Base-by-base conservation (phyloP, 495 filamentous ascomycete species). In the Thozetella sp. region DNA sequence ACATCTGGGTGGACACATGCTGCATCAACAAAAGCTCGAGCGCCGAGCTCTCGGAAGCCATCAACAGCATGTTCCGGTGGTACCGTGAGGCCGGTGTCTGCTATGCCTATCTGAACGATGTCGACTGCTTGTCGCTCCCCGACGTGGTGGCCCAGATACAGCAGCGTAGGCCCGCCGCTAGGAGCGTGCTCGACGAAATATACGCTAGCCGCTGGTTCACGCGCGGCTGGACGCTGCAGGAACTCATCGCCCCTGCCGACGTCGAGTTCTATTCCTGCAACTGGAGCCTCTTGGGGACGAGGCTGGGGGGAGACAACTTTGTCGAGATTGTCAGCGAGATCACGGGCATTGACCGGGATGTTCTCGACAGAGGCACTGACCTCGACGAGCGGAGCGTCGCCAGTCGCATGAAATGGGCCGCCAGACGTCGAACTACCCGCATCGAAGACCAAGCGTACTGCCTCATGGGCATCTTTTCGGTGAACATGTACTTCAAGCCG, bases 401-500 rank as follows among this genome's bases (percentile, higher is more conserved):
- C 30, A 15, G 15, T 6, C 30, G 30, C 30, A 37, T 37, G 30
- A 37, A 37, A 37, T 37, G 30, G 30, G 30, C 30, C 6, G 30
- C 30, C 15, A 6, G 15, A 6, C 30, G 30, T 37, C 30, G 15
- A 37, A 37, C 30, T 37, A 37, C 30, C 6, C 30, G 30, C 15
- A 37, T 37, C 30, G 30, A 37, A 15, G 53, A 54, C 20, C 25
- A 27, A 2, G 53, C 53, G 2, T 54, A 54, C 53, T 27, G 53
- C 53, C 22, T 54, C 23, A 2, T 54, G 15, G 53, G 53, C 2
- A 26, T 34, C 2, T 54, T 54, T 20, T n/a, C 17, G 11, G 25
- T 54, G 23, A 54, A 54, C 53, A 54, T 54, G 23, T 25, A 22
- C 25, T 26, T 54, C 9, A n/a, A n/a, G n/a, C n/a, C n/a, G n/a